Conservation (phyloP, 2,329 filamentous ascomycete species). For the Colletotrichum eremochloae region DNA sequence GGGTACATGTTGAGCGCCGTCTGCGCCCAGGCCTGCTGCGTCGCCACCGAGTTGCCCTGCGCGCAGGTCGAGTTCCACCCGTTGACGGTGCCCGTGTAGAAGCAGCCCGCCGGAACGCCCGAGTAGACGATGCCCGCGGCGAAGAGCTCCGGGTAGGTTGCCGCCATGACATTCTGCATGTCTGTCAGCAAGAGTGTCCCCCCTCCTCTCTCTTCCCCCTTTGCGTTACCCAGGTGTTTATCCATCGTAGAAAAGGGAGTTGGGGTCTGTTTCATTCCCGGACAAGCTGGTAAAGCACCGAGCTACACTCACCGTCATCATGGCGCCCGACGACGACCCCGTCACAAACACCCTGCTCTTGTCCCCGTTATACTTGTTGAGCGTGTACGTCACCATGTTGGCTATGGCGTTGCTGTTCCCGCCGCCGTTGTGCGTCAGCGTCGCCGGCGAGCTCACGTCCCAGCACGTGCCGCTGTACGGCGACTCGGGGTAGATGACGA, state of each 20-base stretch:
- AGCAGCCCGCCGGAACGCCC: slow-evolving; percentile 60
- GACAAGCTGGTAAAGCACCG: neutral
- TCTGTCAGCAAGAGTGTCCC: neutral
- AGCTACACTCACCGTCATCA: slow-evolving; percentile 58
- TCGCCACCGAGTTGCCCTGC: slow-evolving; percentile 57
- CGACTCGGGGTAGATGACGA: slow-evolving; percentile 68
- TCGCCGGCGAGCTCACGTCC: slow-evolving; percentile 66
- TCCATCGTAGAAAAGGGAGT: too few relatives aligned
- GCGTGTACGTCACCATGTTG: slow-evolving; percentile 70
- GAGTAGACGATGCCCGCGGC: slow-evolving; percentile 59
- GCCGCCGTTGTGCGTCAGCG: slow-evolving; percentile 68
- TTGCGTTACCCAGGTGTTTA: too few relatives aligned
- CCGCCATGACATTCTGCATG: slow-evolving; percentile 58
- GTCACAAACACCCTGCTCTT: slow-evolving; percentile 65
- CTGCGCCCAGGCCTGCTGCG: slow-evolving; percentile 62
- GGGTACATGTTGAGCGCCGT: slow-evolving; percentile 62
- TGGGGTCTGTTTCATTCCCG: too few relatives aligned
- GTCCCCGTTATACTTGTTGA: slow-evolving; percentile 66
- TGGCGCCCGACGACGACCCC: slow-evolving; percentile 62
- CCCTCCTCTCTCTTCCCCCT: neutral
- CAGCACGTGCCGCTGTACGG: slow-evolving; percentile 67
- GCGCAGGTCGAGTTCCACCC: slow-evolving; percentile 68
- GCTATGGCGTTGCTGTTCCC: slow-evolving; percentile 69
- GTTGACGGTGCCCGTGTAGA: slow-evolving; percentile 55
- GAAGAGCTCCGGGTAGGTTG: slow-evolving; percentile 63